Base-by-base conservation (phyloP, 139 green algal species). In the Coelastrella sp. region DNA sequence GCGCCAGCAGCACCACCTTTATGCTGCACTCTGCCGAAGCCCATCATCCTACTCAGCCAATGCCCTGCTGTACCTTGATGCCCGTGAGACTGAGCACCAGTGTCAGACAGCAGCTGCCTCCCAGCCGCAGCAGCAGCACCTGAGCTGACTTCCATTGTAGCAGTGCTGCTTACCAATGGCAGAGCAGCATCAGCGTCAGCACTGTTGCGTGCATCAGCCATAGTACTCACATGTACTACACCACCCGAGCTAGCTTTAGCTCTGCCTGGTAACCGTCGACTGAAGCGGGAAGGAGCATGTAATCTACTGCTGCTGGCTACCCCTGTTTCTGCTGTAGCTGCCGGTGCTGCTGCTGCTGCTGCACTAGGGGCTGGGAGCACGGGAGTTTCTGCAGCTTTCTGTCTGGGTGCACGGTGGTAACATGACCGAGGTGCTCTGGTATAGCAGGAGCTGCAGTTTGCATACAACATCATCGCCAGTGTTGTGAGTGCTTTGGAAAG, bases 341-440 rank as follows among this genome's bases (percentile, higher is more conserved):
- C 0, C 0, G 66, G 35, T 34, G 71, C 7, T 3, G 32, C 8
- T 60, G 41, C 23, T 8, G 17, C 40, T 32, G 40, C 69, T 38
- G 4, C 71, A 60, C 40, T 23, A 38, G 68, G 40, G 59, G 38
- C 68, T 78, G 68, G 27, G 2, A 0, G 23, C 23, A 19, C 2
- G 66, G 68, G 38, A 59, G n/a, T 15, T 6, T 21, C 68, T 13
- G 48, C 72, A 35, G 75, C 53, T 37, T 62, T 35, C 27, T n/a
- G 53, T n/a, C 25, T 5, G 23, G 74, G 43, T 62, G 83, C 21
- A 50, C 35, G 62, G 80, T 34, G 38, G 78, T 89, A 89, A 81
- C 85, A 89, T 25, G 85, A 81, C 30, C 73, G 64, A 57, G 53
- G 76, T 21, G 57, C 38, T 15, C 38, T 68, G 40, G 37, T 74